Evolutionary conservation across 306 rosid genomes (phyloP).

Genomic region (Cicer yamashitae): DNA sequence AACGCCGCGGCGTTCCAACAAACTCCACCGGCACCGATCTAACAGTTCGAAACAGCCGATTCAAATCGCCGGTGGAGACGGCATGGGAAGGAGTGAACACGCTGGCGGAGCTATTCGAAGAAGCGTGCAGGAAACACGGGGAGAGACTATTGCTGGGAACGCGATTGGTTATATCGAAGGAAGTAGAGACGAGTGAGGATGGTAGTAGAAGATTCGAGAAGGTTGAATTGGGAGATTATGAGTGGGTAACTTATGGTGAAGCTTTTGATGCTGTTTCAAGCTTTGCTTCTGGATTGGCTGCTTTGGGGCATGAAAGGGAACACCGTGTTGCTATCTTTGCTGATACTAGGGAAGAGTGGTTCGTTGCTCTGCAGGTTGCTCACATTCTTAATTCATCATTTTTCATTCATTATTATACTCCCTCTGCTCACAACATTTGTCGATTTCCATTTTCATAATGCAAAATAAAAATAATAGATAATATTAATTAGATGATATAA

Average conservation of each 20-base stretch:
- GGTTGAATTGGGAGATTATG: constrained; percentile 78
- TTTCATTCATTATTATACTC: too few relatives aligned
- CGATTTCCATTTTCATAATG: too few relatives aligned
- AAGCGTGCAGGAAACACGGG: constrained; percentile 57
- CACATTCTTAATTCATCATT: too few relatives aligned
- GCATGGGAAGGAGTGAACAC: constrained; percentile 85
- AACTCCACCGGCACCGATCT: constrained; percentile 66
- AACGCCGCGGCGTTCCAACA: constrained; percentile 64
- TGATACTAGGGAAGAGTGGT: constrained; percentile 95
- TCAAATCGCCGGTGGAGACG: constrained; percentile 58
- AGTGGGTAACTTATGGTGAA: constrained; percentile 74
- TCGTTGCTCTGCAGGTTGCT: constrained; percentile 82
- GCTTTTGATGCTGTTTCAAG: constrained; percentile 67
- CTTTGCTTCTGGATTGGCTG: constrained; percentile 81
- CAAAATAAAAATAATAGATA: too few relatives aligned
- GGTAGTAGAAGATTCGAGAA: constrained; percentile 88
- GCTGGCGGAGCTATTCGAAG: constrained; percentile 83
- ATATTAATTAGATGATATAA: too few relatives aligned
- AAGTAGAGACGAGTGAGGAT: constrained; percentile 60
- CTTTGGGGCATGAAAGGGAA: constrained; percentile 68
- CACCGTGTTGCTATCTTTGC: constrained; percentile 91
- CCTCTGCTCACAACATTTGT: too few relatives aligned
- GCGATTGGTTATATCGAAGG: constrained; percentile 58
- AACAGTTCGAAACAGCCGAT: constrained; percentile 63
- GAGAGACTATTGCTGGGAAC: constrained; percentile 72